Percentiles rank a stretch among this genome's conserved stretches.
These are phyloP conservation scores for Fusarium verticillioides DNA, from an alignment of 2,329 filamentous ascomycete species.

Conservation along the genomic window DNA sequence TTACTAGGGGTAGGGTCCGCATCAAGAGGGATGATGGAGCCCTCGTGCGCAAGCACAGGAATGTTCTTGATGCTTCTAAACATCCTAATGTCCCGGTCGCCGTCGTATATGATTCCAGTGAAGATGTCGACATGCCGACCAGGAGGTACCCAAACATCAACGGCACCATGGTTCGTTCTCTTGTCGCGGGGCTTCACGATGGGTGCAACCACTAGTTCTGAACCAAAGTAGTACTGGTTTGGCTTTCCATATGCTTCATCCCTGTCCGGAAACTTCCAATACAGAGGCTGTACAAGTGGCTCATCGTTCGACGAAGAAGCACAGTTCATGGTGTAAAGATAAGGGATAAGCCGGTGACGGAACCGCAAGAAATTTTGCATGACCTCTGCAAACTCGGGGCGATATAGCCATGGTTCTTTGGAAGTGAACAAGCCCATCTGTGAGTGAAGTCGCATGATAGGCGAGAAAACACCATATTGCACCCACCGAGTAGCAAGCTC, in stretches of 20 bases:
- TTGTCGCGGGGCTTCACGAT: slow-evolving; percentile 63
- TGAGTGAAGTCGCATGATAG: slow-evolving; percentile 70
- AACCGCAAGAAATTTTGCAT: slow-evolving; percentile 63
- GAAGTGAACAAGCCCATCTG: slow-evolving; percentile 66
- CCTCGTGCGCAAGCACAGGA: slow-evolving; percentile 66
- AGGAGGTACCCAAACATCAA: slow-evolving; percentile 67
- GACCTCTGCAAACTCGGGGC: slow-evolving; percentile 55
- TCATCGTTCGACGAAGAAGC: slow-evolving; percentile 56
- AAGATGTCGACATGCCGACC: slow-evolving; percentile 68
- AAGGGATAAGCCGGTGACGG: slow-evolving; percentile 69
- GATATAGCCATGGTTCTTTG: slow-evolving; percentile 71
- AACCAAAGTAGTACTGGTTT: slow-evolving; percentile 70
- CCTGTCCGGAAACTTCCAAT: slow-evolving; percentile 66
- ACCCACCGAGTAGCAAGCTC: slow-evolving; percentile 70
- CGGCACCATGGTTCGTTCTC: slow-evolving; percentile 58
- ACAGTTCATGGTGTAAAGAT: slow-evolving; percentile 68
- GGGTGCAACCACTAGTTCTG: slow-evolving; percentile 65
- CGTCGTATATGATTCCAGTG: slow-evolving; percentile 67
- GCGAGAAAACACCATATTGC: slow-evolving; percentile 70
- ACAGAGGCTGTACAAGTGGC: slow-evolving; percentile 70
- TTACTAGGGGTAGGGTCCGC: slow-evolving; percentile 54
- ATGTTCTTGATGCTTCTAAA: slow-evolving; percentile 60
- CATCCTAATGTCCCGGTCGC: slow-evolving; percentile 62
- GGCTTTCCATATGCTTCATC: slow-evolving; percentile 66
- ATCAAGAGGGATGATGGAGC: slow-evolving; percentile 69